Evolutionary conservation across 1,284 basidiomycete species (phyloP).

Genomic region (Cystobasidium sp.): DNA sequence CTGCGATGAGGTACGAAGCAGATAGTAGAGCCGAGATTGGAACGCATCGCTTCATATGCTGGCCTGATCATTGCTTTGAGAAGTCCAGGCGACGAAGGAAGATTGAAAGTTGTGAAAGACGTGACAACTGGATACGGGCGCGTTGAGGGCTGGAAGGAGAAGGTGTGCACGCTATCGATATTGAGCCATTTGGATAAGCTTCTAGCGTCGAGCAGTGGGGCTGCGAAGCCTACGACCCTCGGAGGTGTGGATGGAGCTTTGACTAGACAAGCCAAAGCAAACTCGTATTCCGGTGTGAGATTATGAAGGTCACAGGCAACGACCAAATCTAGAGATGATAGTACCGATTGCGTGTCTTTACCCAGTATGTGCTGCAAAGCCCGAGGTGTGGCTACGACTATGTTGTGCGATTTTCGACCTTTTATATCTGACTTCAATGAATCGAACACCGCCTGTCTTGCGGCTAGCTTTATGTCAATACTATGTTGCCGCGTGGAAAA

Average conservation of each 20-base stretch:
- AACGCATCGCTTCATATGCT: slow-evolving; percentile 66
- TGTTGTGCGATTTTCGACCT: background rate
- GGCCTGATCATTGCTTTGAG: slow-evolving; percentile 94
- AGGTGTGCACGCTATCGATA: slow-evolving; percentile 66
- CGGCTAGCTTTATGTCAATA: slow-evolving; percentile 13
- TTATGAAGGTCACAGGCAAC: slow-evolving; percentile 86
- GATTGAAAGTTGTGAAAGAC: slow-evolving; percentile 77
- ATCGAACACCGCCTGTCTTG: slow-evolving; percentile 11
- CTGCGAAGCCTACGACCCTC: slow-evolving; percentile 78
- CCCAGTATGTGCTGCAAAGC: background rate
- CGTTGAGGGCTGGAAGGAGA: slow-evolving; percentile 80
- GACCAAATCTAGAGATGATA: slow-evolving; percentile 57
- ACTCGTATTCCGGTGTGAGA: slow-evolving; percentile 80
- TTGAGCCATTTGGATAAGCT: slow-evolving; percentile 84
- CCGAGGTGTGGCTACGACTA: slow-evolving; percentile 14
- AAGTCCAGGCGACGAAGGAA: slow-evolving; percentile 81
- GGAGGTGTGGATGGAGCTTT: slow-evolving; percentile 60
- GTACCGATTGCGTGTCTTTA: background rate
- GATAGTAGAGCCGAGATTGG: slow-evolving; percentile 65
- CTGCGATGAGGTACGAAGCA: slow-evolving; percentile 87
- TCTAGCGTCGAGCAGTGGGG: slow-evolving; percentile 77
- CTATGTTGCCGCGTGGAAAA: background rate
- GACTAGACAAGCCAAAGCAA: slow-evolving; percentile 70
- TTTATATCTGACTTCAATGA: background rate
- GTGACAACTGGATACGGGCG: slow-evolving; percentile 78